These are phyloP conservation scores for Sugiyamaella valdiviana DNA, from an alignment of 805 yeast species.

Conservation along the genomic window DNA sequence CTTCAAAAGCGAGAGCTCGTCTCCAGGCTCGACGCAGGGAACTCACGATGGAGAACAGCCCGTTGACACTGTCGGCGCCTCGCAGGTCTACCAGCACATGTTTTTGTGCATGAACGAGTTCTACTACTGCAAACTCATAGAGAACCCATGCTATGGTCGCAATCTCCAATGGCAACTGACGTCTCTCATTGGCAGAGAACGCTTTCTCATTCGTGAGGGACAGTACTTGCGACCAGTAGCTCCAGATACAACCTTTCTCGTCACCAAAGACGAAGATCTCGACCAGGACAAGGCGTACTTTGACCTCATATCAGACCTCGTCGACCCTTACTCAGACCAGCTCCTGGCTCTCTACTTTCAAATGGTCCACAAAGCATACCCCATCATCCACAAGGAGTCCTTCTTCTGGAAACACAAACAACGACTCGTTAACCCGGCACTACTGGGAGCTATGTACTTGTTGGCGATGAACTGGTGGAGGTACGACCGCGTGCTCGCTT, in stretches of 20 bases:
- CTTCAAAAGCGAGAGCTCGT: background rate
- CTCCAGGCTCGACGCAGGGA: background rate
- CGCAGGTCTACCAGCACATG: slow-evolving; percentile 15
- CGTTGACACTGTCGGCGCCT: slow-evolving; percentile 14
- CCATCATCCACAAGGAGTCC: slow-evolving; percentile 22
- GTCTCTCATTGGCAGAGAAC: background rate
- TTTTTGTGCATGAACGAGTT: slow-evolving; percentile 24
- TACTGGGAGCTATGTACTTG: slow-evolving; percentile 24
- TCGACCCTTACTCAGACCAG: slow-evolving; percentile 20
- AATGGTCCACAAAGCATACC: slow-evolving; percentile 25
- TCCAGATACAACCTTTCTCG: slow-evolving; percentile 21
- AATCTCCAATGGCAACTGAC: slow-evolving; percentile 3
- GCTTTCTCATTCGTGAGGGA: slow-evolving; percentile 5
- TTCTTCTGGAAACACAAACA: slow-evolving; percentile 16
- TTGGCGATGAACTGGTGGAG: slow-evolving; percentile 26
- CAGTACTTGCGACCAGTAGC: slow-evolving; percentile 23
- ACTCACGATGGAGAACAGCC: background rate
- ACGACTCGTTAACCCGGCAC: slow-evolving; percentile 20
- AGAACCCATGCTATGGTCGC: slow-evolving; percentile 9
- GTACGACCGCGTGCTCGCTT: slow-evolving; percentile 20
- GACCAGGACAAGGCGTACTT: slow-evolving; percentile 17
- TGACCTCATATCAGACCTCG: slow-evolving; percentile 19
- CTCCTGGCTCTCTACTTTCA: slow-evolving; percentile 21
- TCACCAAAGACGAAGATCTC: slow-evolving; percentile 21
- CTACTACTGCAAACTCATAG: slow-evolving; percentile 23